Base-by-base conservation (phyloP, 2,329 filamentous ascomycete species). In the Paracorniculantispora psalliotae region DNA sequence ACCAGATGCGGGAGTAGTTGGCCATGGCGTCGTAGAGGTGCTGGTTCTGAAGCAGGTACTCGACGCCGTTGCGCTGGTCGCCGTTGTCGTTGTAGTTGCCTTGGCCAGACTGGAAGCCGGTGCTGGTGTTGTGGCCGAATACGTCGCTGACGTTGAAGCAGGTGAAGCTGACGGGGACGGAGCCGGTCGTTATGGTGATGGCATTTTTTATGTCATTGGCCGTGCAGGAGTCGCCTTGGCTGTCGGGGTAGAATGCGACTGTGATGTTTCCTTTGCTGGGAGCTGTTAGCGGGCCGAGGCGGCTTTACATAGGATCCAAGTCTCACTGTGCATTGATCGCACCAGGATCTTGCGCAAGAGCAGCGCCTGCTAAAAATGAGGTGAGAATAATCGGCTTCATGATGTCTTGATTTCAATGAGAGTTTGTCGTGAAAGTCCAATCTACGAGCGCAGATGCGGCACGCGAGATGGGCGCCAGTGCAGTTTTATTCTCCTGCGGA, bases 71-170 rank as follows among this genome's bases (percentile, higher is more conserved):
- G 13, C 57, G 48, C 30, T 57, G 15, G 2, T 57, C 33, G 17
- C 39, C 39, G 17, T 60, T 12, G 17, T 4, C 12, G 30, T 60
- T n/a, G 41, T 57, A 61, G 21, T 25, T 17, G 17, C 39, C 13
- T 5, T 4, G 41, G n/a, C 4, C 47, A 6, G 60, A 60, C 35
- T 61, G 60, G 47, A 64, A 64, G 1, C 64, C 64, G 1, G 60
- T 63, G 9, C 28, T 56, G 41, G 26, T 37, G 48, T 61, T 65
- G 33, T 52, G 44, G 23, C 57, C 55, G 46, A 66, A 65, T 39
- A 65, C 62, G 10, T 66, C 64, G 6, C 59, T 59, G 52, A 65
- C 47, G 48, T 64, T 66, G 57, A 65, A 65, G 61, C 63, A 66
- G 13, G 63, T 65, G 50, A 49, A 63, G 4, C n/a, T 26, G 0